Evolutionary conservation across 257 asterid genomes (phyloP).

Genomic region (Apocynum venetum): DNA sequence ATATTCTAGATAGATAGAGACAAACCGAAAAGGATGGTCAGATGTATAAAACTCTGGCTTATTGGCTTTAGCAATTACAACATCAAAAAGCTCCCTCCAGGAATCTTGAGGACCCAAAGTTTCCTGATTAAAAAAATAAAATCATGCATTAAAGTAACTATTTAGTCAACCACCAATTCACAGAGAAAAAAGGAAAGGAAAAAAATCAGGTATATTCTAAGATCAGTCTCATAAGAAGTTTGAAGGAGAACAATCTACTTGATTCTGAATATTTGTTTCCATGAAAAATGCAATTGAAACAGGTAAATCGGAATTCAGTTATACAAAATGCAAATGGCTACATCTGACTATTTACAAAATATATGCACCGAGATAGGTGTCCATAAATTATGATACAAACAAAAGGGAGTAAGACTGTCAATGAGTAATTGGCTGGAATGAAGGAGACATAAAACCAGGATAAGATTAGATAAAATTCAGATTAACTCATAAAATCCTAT

Average conservation of each 20-base stretch:
- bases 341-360: not conserved
- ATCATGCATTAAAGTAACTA: constrained; percentile 15
- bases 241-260: not conserved
- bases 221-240: not conserved
- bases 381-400: not conserved
- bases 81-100: constrained; percentile 98
- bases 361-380: not conserved
- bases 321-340: not conserved
- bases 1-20: not conserved
- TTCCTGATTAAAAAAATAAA: constrained; percentile 46
- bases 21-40: constrained; percentile 93
- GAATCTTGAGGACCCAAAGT: constrained; percentile 70
- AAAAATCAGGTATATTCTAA: not conserved
- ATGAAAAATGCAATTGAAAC: not conserved
- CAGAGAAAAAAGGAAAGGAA: not conserved
- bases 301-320: not conserved
- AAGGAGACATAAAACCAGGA: not conserved
- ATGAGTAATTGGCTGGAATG: not conserved
- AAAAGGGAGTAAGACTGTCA: not conserved
- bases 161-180: not conserved
- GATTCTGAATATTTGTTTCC: not conserved
- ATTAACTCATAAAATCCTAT: not conserved
- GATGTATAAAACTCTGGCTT: constrained; percentile 98
- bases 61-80: constrained; percentile 89
- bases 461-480: not conserved